Conservation (phyloP, 2,329 filamentous ascomycete species). For the Thielaviopsis punctulata region DNA sequence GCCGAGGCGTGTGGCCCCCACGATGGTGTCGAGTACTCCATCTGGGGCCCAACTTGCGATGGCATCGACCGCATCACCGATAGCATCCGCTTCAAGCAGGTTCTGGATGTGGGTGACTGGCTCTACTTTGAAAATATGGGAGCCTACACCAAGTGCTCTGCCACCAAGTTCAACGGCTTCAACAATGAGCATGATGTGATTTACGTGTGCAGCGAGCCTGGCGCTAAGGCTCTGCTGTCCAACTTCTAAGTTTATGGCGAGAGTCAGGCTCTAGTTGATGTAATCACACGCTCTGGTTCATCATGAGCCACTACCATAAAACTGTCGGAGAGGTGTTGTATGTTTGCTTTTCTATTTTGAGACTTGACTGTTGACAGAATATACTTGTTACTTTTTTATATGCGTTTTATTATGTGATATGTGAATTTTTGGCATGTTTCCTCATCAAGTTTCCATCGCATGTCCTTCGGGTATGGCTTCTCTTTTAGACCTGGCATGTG, state of each 20-base stretch:
- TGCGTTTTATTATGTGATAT: neutral
- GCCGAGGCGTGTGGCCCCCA: constrained; percentile 25
- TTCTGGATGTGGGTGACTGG: constrained; percentile 89
- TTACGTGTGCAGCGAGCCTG: constrained; percentile 87
- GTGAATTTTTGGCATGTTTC: neutral
- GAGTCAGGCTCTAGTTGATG: neutral
- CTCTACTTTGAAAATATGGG: constrained; percentile 98
- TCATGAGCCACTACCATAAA: neutral
- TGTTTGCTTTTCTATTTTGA: constrained; percentile 3
- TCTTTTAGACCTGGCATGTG: neutral
- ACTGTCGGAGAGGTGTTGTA: neutral
- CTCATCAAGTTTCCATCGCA: no score
- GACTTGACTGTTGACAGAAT: neutral
- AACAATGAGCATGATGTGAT: constrained; percentile 81
- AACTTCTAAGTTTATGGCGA: neutral
- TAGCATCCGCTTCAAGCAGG: constrained; percentile 57
- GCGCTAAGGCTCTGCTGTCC: constrained; percentile 48
- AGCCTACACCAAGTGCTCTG: constrained; percentile 94
- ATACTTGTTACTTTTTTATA: neutral
- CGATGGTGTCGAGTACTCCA: constrained; percentile 61
- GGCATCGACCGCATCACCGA: constrained; percentile 89
- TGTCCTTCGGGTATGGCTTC: neutral
- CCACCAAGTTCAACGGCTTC: constrained; percentile 96
- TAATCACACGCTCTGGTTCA: neutral
- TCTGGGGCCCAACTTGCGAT: constrained; percentile 97